Base-by-base conservation (phyloP, 345 rosid species). In the Mercurialis annua region DNA sequence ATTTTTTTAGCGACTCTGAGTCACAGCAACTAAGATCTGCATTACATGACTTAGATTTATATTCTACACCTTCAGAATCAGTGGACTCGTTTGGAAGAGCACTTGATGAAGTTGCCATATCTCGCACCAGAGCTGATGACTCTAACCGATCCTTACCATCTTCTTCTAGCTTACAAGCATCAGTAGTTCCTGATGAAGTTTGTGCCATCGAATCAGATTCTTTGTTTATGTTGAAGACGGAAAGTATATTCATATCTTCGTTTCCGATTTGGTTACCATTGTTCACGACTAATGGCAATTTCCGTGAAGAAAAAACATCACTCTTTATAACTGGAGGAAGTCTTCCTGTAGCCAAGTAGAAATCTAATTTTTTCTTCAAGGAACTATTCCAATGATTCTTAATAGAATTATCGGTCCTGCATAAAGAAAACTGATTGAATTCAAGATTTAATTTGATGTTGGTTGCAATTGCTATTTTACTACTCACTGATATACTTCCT, bases 371-470 rank as follows among this genome's bases (percentile, higher is more conserved):
- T 82, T 87, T 92, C 88, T 92, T 95, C 87, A 95, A 60, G 63
- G 98, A 92, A 78, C 98, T 92, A 69, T 95, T 95, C 99, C 99
- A 95, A 61, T 95, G 98, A 64, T 95, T 95, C 81, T 95, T 95
- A 65, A 90, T 95, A 46, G 99, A 78, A 65, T 95, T 95, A 65
- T 92, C 94, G 56, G 99, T 95, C 86, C 99, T 95, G 85, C 66
- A 66, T 50, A 67, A 81, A 67, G 8, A 70, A 70, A 27, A 21
- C 6, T 26, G 9, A 59, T 44, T 40, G 57, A 46, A 64, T 8
- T 38, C 50, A 40, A 27, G 2, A 34, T 23, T 16, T 10, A 62
- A 17, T 42, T 60, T 40, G 48, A 18, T 11, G 16, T 27, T 50
- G 31, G 30, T 31, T 44, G n/a, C 44, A 44, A n/a, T n/a, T 5